Evolutionary conservation across 768 basidiomycete genomes (phyloP).

Genomic region (Jaapia argillacea): DNA sequence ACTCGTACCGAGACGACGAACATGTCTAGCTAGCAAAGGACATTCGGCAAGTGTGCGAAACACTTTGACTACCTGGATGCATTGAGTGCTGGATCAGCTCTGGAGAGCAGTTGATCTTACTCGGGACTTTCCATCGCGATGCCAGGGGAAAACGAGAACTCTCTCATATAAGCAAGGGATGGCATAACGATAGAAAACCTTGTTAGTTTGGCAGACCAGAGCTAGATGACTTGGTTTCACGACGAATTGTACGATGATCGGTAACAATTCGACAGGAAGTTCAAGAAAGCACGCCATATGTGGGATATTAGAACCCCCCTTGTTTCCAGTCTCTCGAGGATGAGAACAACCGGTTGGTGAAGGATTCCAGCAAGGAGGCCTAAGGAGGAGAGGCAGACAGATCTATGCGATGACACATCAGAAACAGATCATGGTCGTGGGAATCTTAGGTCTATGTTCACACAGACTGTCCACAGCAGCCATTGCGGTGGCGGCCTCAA

Average conservation of each 20-base stretch:
- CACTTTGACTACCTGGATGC: slow-evolving; percentile 43
- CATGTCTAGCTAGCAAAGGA: slow-evolving; percentile 46
- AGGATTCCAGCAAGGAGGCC: too few relatives aligned
- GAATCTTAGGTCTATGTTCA: too few relatives aligned
- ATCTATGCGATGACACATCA: too few relatives aligned
- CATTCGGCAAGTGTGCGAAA: slow-evolving; percentile 49
- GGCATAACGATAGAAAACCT: slow-evolving; percentile 41
- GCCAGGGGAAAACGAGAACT: slow-evolving; percentile 61
- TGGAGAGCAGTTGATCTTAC: too few relatives aligned
- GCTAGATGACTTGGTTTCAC: slow-evolving; percentile 43
- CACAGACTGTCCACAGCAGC: too few relatives aligned
- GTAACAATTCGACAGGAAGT: slow-evolving; percentile 58
- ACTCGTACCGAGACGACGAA: slow-evolving; percentile 48
- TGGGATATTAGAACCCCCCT: too few relatives aligned
- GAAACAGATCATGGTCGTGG: too few relatives aligned
- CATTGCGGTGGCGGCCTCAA: too few relatives aligned
- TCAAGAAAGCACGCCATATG: slow-evolving; percentile 40
- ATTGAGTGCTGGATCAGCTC: too few relatives aligned
- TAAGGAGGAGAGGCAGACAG: too few relatives aligned
- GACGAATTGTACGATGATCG: slow-evolving; percentile 41
- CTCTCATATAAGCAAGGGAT: slow-evolving; percentile 43
- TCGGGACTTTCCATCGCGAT: slow-evolving; percentile 52
- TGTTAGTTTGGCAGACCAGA: slow-evolving; percentile 45
- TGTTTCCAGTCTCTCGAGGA: too few relatives aligned
- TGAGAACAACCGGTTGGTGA: too few relatives aligned